Percentiles rank a stretch among this genome's conserved stretches.
These are phyloP conservation scores for Ormosia semicastrata DNA, from an alignment of 306 rosid species.

Conservation along the genomic window DNA sequence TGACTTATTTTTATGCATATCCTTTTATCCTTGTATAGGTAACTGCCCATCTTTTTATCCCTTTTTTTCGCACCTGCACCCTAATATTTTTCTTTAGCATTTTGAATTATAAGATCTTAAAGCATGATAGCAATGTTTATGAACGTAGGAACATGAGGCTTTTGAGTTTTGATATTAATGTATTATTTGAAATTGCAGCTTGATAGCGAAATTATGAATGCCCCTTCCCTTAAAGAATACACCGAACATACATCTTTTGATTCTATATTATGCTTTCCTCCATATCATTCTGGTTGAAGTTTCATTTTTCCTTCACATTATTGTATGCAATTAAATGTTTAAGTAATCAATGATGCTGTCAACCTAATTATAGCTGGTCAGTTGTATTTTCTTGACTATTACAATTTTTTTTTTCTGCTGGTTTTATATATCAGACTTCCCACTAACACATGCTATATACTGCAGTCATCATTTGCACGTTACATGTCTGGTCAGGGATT, in stretches of 20 bases:
- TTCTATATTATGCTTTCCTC: background rate
- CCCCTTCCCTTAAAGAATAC: slow-evolving; percentile 21
- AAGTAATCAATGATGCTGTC: background rate
- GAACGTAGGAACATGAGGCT: background rate
- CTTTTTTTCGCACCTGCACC: background rate
- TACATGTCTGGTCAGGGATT: slow-evolving; percentile 91
- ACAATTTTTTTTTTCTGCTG: slow-evolving; percentile 1
- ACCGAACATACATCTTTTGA: background rate
- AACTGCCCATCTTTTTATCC: background rate
- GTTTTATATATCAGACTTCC: slow-evolving; percentile 6
- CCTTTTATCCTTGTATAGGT: background rate
- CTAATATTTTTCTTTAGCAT: background rate
- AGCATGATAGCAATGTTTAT: slow-evolving; percentile 2
- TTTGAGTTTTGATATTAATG: slow-evolving; percentile 3
- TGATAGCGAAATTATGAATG: slow-evolving; percentile 12
- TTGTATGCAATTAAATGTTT: background rate
- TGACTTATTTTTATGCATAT: background rate
- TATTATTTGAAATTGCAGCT: background rate
- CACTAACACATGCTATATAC: slow-evolving; percentile 29
- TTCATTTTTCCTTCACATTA: background rate
- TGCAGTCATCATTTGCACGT: slow-evolving; percentile 97
- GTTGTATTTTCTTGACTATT: background rate
- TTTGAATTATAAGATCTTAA: background rate
- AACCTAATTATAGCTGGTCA: slow-evolving; percentile 5
- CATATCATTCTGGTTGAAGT: slow-evolving; percentile 1